phyloP scores from a whole-genome alignment of 345 rosid species.

The Erysimum cheiranthoides region DNA sequence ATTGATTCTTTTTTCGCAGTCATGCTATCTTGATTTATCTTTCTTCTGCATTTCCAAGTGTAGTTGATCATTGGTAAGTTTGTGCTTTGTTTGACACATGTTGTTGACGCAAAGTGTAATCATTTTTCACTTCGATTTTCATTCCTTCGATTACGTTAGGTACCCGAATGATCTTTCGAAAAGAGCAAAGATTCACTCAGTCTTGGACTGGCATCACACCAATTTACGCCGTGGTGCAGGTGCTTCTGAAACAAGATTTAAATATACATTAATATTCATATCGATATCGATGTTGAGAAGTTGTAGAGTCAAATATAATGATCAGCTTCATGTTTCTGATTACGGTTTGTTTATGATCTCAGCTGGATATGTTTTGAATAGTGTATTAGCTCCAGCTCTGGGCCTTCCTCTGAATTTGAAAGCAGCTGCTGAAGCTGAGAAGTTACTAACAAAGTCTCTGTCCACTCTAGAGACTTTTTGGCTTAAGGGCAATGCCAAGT shows the following conservation, averaged over 20 bases:
- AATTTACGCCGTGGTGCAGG: constrained; percentile 80
- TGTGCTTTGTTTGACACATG: background rate
- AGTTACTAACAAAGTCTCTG: constrained; percentile 59
- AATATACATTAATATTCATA: background rate
- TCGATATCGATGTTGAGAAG: background rate
- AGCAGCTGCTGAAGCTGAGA: constrained; percentile 75
- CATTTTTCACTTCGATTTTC: background rate
- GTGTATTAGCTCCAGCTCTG: constrained; percentile 57
- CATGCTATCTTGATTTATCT: constrained; percentile 87
- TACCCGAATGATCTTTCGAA: constrained; percentile 82
- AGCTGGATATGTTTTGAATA: constrained; percentile 59
- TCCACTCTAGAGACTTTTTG: constrained; percentile 70
- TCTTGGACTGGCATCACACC: constrained; percentile 90
- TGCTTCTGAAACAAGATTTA: background rate
- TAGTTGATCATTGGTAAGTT: constrained; percentile 81
- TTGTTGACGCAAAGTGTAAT: constrained; percentile 26
- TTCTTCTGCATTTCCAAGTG: constrained; percentile 76
- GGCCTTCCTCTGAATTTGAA: constrained; percentile 60
- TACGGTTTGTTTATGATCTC: constrained; percentile 8
- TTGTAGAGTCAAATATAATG: background rate
- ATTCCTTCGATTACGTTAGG: constrained; percentile 48
- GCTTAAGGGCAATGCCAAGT: constrained; percentile 75
- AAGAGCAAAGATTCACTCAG: constrained; percentile 83
- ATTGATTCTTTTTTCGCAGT: constrained; percentile 46
- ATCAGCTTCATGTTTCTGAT: constrained; percentile 17